Evolutionary conservation across 2,329 filamentous ascomycete genomes (phyloP), one percentile per base, ranked within the genome.

Genomic region (Pleomassaria siparia): DNA sequence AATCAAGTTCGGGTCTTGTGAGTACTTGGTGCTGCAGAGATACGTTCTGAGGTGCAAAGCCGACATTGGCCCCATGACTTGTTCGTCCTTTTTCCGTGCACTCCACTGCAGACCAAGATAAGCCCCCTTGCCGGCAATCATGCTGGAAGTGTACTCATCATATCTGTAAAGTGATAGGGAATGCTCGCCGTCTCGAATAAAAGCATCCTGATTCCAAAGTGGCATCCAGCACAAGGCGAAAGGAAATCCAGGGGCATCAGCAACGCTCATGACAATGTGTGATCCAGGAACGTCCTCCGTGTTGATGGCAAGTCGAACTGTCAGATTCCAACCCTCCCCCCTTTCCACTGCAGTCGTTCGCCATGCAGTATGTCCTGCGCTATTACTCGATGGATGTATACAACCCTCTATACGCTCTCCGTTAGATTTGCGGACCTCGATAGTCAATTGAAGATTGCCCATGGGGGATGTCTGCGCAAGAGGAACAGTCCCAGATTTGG

Each of bases 171-270:
- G 74, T 2, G 95, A 76, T 40, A 96, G 74, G 2, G 84, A 84
- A 66, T 96, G 92, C 16, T 83, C 74, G 0, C 92, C 92, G 64
- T 99, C 92, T 40, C 86, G 82, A 42, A 95, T 83, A 63, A 99
- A 99, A 0, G 94, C 92, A 49, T 91, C 85, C 20, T 89, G 83
- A 43, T 92, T 88, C 94, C 95, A 99, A 2, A 99, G 77, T 0
- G 94, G 94, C 76, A 99, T 86, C 79, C 95, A 91, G 12, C 89
- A 89, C 35, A 97, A 79, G 2, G 94, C 92, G 68, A 97, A 96
- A 0, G 94, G 91, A 37, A 89, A 86, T 45, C 87, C 86, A 0
- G 92, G 91, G 42, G 88, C 83, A 72, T 97, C 91, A 8, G 91
- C 86, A 45, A 99, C 75, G 57, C 89, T 91, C 81, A 99, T 88